phyloP scores from a whole-genome alignment of 139 green algal species.

The Closterium sp. region DNA sequence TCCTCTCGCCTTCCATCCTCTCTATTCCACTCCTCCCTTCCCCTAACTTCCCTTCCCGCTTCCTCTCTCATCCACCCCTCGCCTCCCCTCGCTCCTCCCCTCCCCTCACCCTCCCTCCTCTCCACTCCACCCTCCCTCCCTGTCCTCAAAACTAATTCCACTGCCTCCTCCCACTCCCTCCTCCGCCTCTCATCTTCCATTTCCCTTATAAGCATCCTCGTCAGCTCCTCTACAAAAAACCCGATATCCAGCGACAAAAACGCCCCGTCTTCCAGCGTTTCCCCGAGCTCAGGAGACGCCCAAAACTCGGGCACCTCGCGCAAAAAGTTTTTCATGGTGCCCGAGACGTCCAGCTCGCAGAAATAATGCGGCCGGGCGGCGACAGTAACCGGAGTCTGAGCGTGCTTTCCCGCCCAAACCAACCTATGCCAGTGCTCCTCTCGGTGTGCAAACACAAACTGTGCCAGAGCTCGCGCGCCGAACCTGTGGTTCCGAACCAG shows the following conservation, averaged over 20 bases:
- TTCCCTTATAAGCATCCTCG: background rate
- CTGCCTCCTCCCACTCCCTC: background rate
- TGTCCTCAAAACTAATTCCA: background rate
- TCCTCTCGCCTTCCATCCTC: background rate
- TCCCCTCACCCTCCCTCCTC: background rate
- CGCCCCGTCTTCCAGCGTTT: background rate
- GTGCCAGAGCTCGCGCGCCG: constrained; percentile 63
- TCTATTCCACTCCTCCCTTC: background rate
- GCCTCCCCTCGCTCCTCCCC: background rate
- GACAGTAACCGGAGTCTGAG: constrained; percentile 71
- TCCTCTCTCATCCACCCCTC: background rate
- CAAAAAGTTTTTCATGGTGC: constrained; percentile 29
- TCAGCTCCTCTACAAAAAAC: constrained; percentile 27
- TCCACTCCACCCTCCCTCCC: background rate
- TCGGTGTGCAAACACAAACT: constrained; percentile 62
- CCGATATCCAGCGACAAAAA: constrained; percentile 3
- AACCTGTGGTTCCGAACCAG: constrained; percentile 8
- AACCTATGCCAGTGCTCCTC: constrained; percentile 59
- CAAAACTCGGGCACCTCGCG: constrained; percentile 7
- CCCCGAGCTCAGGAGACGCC: constrained; percentile 14
- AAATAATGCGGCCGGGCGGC: constrained; percentile 75
- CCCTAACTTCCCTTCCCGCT: background rate
- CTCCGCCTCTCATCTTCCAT: background rate
- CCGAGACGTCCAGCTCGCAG: constrained; percentile 64
- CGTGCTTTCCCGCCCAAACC: constrained; percentile 70